Evolutionary conservation across 768 basidiomycete genomes (phyloP).

Genomic region (Boletus eberwhitei): DNA sequence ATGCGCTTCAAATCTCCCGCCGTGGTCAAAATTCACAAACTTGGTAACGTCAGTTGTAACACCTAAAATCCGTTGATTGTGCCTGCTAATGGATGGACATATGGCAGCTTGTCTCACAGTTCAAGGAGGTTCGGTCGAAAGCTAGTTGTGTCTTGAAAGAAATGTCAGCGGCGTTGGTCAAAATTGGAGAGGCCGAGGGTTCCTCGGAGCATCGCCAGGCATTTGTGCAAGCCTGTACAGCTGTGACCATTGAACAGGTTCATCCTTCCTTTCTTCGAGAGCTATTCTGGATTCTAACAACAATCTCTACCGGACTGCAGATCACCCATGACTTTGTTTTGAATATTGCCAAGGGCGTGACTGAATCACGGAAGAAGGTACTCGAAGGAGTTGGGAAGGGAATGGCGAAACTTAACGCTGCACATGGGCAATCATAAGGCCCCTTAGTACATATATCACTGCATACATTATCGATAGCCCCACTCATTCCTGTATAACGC

Average conservation of each 20-base stretch:
- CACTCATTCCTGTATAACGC: conserved; percentile 26
- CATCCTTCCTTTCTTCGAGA: neutral
- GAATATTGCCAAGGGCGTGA: conserved; percentile 58
- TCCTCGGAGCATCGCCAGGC: conserved; percentile 50
- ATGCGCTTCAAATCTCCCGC: conserved; percentile 69
- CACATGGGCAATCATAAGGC: conserved; percentile 32
- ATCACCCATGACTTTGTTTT: conserved; percentile 63
- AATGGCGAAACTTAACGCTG: conserved; percentile 48
- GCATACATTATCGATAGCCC: conserved; percentile 15
- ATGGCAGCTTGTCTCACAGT: conserved; percentile 59
- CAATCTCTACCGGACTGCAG: conserved; percentile 30
- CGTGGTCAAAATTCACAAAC: conserved; percentile 69
- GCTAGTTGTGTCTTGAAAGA: conserved; percentile 52
- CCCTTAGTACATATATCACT: neutral
- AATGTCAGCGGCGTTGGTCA: conserved; percentile 51
- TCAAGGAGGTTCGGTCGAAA: conserved; percentile 58
- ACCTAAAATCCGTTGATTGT: neutral
- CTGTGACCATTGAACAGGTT: conserved; percentile 39
- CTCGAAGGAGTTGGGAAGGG: conserved; percentile 73
- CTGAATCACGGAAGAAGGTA: conserved; percentile 68
- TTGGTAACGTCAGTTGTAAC: conserved; percentile 54
- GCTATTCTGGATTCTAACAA: neutral
- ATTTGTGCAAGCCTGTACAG: conserved; percentile 49
- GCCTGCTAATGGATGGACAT: conserved; percentile 2
- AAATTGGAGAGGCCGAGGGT: conserved; percentile 49